Percentiles rank a stretch among this genome's conserved stretches.
Evolutionary conservation across 129 eudicot genomes (phyloP).

Genomic region (Artemisia annua): DNA sequence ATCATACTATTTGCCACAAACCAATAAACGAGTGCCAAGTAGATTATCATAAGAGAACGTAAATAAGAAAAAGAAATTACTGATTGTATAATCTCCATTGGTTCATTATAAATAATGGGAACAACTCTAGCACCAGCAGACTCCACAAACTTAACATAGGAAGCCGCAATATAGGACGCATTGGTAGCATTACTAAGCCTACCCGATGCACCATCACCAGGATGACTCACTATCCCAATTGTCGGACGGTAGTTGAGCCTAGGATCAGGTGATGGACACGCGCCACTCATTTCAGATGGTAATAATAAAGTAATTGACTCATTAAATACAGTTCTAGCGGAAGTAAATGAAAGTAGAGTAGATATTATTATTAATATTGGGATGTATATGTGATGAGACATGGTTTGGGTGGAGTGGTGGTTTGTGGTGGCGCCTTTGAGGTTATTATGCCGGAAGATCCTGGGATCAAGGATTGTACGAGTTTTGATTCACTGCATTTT

Average conservation of each 20-base stretch:
- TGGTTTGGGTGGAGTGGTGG: conserved; percentile 1
- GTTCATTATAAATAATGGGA: conserved; percentile 81
- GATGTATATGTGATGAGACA: conserved; percentile 43
- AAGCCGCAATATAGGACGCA: conserved; percentile 86
- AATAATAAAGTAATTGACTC: too few species aligned
- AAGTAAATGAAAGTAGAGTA: conserved; percentile 26
- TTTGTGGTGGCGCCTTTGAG: too few species aligned
- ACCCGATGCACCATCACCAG: conserved; percentile 96
- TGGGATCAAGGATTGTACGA: too few species aligned
- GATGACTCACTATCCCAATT: conserved; percentile 83
- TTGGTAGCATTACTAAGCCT: conserved; percentile 57
- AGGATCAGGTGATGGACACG: conserved; percentile 67
- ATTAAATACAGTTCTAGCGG: conserved; percentile 27
- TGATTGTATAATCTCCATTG: conserved; percentile 36
- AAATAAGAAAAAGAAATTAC: conserved; percentile 34
- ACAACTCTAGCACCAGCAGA: conserved; percentile 96
- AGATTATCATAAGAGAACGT: not conserved
- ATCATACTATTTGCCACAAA: too few species aligned
- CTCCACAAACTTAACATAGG: conserved; percentile 91
- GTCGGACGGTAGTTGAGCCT: conserved; percentile 74
- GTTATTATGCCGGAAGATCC: too few species aligned
- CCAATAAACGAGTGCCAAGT: too few species aligned
- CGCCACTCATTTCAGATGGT: conserved; percentile 20
- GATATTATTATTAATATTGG: conserved; percentile 38
- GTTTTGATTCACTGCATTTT: too few species aligned